Evolutionary conservation across 371 early-diverging fungal species (phyloP).

Genomic region (Massospora cicadina): DNA sequence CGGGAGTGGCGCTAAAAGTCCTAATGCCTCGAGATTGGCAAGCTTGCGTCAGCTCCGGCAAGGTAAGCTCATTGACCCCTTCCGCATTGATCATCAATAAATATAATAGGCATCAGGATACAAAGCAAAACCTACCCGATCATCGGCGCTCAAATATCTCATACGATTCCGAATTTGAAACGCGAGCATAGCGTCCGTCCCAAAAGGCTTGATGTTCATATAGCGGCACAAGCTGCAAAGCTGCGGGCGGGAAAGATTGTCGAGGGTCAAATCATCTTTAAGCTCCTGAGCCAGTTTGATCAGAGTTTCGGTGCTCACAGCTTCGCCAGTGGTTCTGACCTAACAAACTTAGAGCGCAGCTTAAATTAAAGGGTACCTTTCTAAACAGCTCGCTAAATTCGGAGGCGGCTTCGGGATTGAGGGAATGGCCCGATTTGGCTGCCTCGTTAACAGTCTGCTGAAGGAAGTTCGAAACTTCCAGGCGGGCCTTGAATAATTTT

Average conservation of each 20-base stretch:
- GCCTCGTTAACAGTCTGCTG: slow-evolving; percentile 89
- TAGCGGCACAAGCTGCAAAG: slow-evolving; percentile 84
- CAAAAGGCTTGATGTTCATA: slow-evolving; percentile 86
- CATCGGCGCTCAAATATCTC: slow-evolving; percentile 73
- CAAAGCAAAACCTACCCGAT: slow-evolving; percentile 27
- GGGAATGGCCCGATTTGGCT: slow-evolving; percentile 35
- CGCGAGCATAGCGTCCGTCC: slow-evolving; percentile 84
- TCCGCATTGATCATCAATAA: slow-evolving; percentile 55
- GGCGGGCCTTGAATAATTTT: slow-evolving; percentile 66
- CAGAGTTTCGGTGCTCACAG: slow-evolving; percentile 63
- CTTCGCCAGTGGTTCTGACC: slow-evolving; percentile 74
- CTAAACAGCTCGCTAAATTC: slow-evolving; percentile 67
- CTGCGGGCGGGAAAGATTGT: slow-evolving; percentile 84
- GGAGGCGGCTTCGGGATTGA: slow-evolving; percentile 33
- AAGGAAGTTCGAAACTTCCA: slow-evolving; percentile 88
- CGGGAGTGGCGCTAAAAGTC: slow-evolving; percentile 67
- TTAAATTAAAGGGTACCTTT: slow-evolving; percentile 27
- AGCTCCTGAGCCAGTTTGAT: slow-evolving; percentile 70
- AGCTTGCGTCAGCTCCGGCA: slow-evolving; percentile 71
- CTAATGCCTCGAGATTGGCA: slow-evolving; percentile 86
- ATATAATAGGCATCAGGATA: slow-evolving; percentile 1
- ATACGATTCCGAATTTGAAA: slow-evolving; percentile 75
- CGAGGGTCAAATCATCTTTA: slow-evolving; percentile 81
- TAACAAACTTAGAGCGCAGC: slow-evolving; percentile 14
- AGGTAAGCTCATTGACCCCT: slow-evolving; percentile 73